Evolutionary conservation across 768 basidiomycete species (phyloP).

Genomic region (Artomyces pyxidatus): DNA sequence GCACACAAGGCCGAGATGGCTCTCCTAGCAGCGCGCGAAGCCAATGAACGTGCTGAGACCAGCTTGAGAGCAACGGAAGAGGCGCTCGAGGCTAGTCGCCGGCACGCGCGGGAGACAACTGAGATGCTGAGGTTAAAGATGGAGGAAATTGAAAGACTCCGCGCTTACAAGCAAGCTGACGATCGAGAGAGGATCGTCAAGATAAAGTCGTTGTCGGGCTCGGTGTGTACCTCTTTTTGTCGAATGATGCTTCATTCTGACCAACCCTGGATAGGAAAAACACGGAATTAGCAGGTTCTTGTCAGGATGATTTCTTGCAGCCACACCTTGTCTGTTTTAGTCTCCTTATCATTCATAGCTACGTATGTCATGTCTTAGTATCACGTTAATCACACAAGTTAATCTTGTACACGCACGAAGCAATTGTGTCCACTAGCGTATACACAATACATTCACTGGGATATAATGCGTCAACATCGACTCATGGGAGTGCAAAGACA

Average conservation of each 20-base stretch:
- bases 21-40: conserved; percentile 47
- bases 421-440: too few species aligned
- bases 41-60: conserved; percentile 17
- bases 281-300: background rate
- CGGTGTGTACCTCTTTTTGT: conserved; percentile 3
- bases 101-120: conserved; percentile 50
- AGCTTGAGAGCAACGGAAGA: conserved; percentile 36
- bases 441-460: too few species aligned
- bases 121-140: conserved; percentile 60
- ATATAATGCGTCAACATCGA: too few species aligned
- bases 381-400: too few species aligned
- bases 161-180: conserved; percentile 58
- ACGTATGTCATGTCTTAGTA: too few species aligned
- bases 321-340: background rate
- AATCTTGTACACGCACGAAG: background rate
- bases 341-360: too few species aligned
- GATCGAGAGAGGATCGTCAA: conserved; percentile 27
- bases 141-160: conserved; percentile 62
- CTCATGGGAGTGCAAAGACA: too few species aligned
- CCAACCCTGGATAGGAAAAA: background rate
- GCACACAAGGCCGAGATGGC: conserved; percentile 59
- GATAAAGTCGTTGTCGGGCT: conserved; percentile 5
- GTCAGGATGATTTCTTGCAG: background rate
- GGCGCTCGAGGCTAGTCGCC: conserved; percentile 40
- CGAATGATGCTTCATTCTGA: background rate